Base-by-base conservation (phyloP, 2,329 filamentous ascomycete genomes). In the Fusarium begoniae region DNA sequence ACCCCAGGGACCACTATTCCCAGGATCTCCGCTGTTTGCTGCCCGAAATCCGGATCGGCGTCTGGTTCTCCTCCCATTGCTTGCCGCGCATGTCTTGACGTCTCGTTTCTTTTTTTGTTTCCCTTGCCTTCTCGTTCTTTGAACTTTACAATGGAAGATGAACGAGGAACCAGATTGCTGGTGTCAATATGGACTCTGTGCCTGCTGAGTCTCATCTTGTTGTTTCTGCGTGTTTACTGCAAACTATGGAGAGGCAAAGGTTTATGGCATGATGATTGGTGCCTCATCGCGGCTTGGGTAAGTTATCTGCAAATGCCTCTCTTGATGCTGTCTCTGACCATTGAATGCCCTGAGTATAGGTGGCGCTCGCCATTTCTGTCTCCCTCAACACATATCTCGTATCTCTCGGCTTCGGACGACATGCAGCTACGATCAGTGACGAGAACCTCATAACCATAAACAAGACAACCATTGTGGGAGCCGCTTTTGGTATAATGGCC, bases 221-320 rank as follows among this genome's bases (percentile, higher is more conserved):
- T 83, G 9, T 69, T 72, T 17, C 60, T 83, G 24, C 77, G 82
- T 11, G 58, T 83, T 37, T 83, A 83, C 76, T 83, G 81, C 77
- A 83, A 83, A 56, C 54, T 79, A 35, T 80, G 79, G 75, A 78
- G 81, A 18, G 79, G 78, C 4, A 77, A 79, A 41, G 82, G 81
- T 51, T 41, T 83, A 32, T 83, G 81, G 80, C 82, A 81, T 78
- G 82, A 83, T 63, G 82, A 83, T 69, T 79, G 81, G 68, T 53
- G 81, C 22, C 70, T 83, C 53, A 77, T 83, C n/a, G 66, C 70
- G 15, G 74, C 81, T 17, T 82, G 81, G 81, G 81, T 83, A 79
- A 41, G 81, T 80, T 37, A 9, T 53, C 47, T 41, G 28, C 35
- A 50, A 13, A 38, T 37, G 17, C 12, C 20, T 56, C 13, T 11